A percentile compares a stretch with the other conserved stretches of the same genome.
phyloP scores from a whole-genome alignment of 2,329 filamentous ascomycete genomes.

The Exophiala aquamarina region DNA sequence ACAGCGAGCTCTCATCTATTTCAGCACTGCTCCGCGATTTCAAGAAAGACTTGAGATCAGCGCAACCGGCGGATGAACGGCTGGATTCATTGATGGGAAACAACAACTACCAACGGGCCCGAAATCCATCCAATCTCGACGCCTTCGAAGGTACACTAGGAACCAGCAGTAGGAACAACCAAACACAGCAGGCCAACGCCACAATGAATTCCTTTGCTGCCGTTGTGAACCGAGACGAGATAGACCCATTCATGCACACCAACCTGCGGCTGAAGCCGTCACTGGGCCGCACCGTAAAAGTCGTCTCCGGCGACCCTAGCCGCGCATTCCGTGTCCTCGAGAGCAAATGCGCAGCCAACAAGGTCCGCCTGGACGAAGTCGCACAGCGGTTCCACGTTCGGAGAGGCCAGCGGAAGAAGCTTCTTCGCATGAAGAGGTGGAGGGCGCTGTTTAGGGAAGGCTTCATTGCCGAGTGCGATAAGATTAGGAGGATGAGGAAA shows the following conservation, averaged over 20 bases:
- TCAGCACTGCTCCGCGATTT: too few species aligned
- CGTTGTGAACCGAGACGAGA: constrained; percentile 6
- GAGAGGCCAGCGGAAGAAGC: constrained; percentile 43
- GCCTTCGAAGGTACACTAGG: too few species aligned
- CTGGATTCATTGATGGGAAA: constrained; percentile 9
- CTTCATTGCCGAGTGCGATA: constrained; percentile 41
- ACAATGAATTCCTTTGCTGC: constrained; percentile 8
- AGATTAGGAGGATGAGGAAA: constrained; percentile 44
- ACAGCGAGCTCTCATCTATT: too few species aligned
- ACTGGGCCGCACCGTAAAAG: constrained; percentile 29
- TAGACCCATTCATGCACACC: constrained; percentile 3
- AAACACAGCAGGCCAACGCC: not conserved
- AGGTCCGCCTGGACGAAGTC: constrained; percentile 32
- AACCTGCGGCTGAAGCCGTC: constrained; percentile 29
- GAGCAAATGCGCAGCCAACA: constrained; percentile 32
- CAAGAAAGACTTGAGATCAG: not conserved
- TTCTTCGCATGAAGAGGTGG: constrained; percentile 40
- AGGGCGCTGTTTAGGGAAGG: constrained; percentile 45
- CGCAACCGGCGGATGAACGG: not conserved
- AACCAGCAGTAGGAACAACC: too few species aligned
- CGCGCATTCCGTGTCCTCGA: constrained; percentile 30
- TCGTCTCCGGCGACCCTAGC: constrained; percentile 25
- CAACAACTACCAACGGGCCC: too few species aligned
- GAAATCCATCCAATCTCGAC: too few species aligned
- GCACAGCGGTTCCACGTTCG: constrained; percentile 43